Percentiles rank a stretch among this genome's conserved stretches.
Conservation (phyloP, 805 yeast species). For the Nakazawaea populi region DNA sequence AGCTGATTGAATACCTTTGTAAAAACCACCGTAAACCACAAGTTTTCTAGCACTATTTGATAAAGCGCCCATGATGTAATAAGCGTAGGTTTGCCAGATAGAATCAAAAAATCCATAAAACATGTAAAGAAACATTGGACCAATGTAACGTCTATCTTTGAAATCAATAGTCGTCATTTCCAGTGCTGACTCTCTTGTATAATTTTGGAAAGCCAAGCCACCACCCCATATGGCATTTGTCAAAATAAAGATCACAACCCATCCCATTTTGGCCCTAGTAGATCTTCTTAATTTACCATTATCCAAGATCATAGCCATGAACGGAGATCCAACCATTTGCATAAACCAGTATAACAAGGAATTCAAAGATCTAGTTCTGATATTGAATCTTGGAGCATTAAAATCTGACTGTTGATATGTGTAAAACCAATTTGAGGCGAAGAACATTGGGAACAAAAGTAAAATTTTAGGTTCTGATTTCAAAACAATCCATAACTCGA, state of each 20-base stretch:
- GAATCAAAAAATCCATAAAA: conserved; percentile 59
- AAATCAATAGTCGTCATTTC: conserved; percentile 34
- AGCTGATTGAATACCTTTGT: conserved; percentile 60
- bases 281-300: conserved; percentile 32
- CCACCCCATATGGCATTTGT: conserved; percentile 55
- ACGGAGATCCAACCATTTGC: conserved; percentile 52
- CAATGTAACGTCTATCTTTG: conserved; percentile 40
- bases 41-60: conserved; percentile 51
- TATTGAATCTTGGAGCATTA: conserved; percentile 49
- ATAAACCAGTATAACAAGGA: conserved; percentile 55
- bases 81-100: conserved; percentile 49
- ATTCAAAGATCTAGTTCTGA: conserved; percentile 58
- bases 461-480: conserved; percentile 37
- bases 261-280: conserved; percentile 42
- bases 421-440: conserved; percentile 62
- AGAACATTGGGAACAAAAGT: conserved; percentile 54
- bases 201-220: conserved; percentile 26
- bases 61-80: conserved; percentile 55
- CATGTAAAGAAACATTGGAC: conserved; percentile 58
- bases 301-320: conserved; percentile 45
- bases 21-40: conserved; percentile 54
- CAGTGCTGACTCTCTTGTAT: conserved; percentile 19
- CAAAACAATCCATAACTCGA: conserved; percentile 32
- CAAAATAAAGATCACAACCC: conserved; percentile 30
- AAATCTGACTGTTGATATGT: conserved; percentile 58